Base-by-base conservation (phyloP, 2,329 filamentous ascomycete species). In the Stagonosporopsis cucurbitacearum region DNA sequence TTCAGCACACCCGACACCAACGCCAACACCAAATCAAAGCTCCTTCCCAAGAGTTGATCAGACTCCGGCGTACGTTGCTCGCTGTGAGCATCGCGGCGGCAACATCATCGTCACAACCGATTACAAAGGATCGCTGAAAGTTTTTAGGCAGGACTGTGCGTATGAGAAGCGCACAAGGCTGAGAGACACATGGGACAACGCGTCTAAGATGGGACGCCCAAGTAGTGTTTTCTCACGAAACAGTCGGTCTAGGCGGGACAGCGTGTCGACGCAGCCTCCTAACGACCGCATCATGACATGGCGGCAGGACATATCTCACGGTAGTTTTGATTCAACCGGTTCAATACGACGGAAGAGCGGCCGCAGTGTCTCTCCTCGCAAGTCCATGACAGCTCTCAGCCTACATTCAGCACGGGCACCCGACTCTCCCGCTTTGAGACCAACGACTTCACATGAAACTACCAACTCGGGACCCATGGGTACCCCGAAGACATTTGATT, bases 71-170 rank as follows among this genome's bases (percentile, higher is more conserved):
- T 96, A 96, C 67, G 76, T 93, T 32, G 84, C 91, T 11, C 87
- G 92, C 15, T 89, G 88, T 6, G 84, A 83, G 15, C 95, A 99
- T 71, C 79, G 81, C 13, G 87, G 88, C 57, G 95, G 95, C 23
- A 91, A 96, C 67, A 97, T 99, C 59, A 88, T 99, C 52, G 86
- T 98, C 45, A 96, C 94, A 0, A 91, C 93, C 1, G 94, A 97
- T 72, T 91, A 92, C 66, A 87, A 86, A 0, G 95, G 95, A 32
- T 85, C 87, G 23, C 95, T 99, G 77, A 97, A 97, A 72, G 89
- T 98, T 0, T 97, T 97, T 71, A 86, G 95, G 19, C 94, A 98
- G 75, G 95, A 99, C 72, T 97, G 94, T 71, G 95, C 94, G 0
- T 91, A 85, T 65, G 77, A 82, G 44, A 96, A 96, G 75, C 87